phyloP scores from a whole-genome alignment of 2,329 filamentous ascomycete species.

The Hypoxylon sp. region DNA sequence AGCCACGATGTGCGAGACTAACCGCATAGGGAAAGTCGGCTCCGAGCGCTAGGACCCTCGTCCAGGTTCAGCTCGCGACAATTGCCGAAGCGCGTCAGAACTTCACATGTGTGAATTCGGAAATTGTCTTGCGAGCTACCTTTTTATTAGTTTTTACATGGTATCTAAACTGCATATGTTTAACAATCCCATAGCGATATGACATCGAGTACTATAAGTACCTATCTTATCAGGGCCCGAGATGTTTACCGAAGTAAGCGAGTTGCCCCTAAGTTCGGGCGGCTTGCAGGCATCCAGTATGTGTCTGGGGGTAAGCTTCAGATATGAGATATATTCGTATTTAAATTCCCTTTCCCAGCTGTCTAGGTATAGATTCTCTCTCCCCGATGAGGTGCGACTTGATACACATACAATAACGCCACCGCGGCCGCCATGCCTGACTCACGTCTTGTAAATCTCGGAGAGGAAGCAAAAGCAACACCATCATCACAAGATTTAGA shows the following conservation, averaged over 20 bases:
- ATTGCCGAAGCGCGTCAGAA: constrained; percentile 18
- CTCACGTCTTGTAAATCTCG: not conserved
- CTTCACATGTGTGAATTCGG: constrained; percentile 10
- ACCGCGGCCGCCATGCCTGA: not conserved
- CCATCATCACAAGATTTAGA: not conserved
- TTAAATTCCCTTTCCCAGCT: constrained; percentile 11
- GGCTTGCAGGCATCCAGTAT: not conserved
- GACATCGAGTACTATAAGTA: not conserved
- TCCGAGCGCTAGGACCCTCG: constrained; percentile 18
- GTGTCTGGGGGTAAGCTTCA: constrained; percentile 2
- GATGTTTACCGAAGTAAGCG: constrained; percentile 27
- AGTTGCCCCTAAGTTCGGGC: constrained; percentile 6
- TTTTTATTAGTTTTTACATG: constrained; percentile 16
- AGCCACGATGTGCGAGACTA: constrained; percentile 14
- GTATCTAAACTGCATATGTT: not conserved
- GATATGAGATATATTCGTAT: constrained; percentile 7
- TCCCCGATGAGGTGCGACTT: not conserved
- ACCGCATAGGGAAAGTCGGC: constrained; percentile 28
- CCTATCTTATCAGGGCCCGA: constrained; percentile 16
- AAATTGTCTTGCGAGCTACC: constrained; percentile 10
- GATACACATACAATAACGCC: not conserved
- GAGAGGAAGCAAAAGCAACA: constrained; percentile 1
- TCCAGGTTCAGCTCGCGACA: constrained; percentile 12
- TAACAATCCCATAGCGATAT: not conserved
- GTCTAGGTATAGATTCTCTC: not conserved